These are phyloP conservation scores for Immersiporthe knoxdaviesiana DNA, from an alignment of 2,329 filamentous ascomycete species.

Conservation along the genomic window DNA sequence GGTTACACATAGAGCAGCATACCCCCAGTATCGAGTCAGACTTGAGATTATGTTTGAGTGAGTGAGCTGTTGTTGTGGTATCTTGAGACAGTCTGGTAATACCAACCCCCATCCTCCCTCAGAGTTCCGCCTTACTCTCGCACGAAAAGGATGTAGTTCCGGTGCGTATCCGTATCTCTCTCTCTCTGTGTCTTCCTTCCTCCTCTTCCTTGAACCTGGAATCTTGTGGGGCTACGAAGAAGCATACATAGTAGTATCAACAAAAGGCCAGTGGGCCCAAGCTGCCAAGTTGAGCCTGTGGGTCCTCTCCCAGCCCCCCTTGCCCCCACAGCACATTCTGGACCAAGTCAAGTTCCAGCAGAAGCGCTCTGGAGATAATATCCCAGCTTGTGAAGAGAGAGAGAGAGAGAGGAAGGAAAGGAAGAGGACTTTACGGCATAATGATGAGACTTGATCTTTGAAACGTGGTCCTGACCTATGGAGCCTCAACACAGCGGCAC, in stretches of 20 bases:
- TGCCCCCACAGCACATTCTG: background rate
- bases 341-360: background rate
- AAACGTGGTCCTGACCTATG: background rate
- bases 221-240: background rate
- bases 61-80: background rate
- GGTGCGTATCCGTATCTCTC: background rate
- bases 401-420: too few relatives aligned
- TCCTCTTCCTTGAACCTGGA: background rate
- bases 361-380: background rate
- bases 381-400: background rate
- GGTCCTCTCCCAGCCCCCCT: background rate
- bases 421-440: too few relatives aligned
- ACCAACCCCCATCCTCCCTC: background rate
- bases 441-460: background rate
- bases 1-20: slow-evolving; percentile 15
- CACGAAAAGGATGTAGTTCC: background rate
- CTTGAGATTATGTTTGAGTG: background rate
- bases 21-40: slow-evolving; percentile 7
- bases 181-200: too few relatives aligned
- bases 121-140: background rate
- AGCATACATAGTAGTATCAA: background rate
- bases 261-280: background rate
- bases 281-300: background rate
- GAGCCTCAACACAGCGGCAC: background rate
- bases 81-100: background rate